phyloP scores from a whole-genome alignment of 2,329 filamentous ascomycete species.

The Calonectria pteridis region DNA sequence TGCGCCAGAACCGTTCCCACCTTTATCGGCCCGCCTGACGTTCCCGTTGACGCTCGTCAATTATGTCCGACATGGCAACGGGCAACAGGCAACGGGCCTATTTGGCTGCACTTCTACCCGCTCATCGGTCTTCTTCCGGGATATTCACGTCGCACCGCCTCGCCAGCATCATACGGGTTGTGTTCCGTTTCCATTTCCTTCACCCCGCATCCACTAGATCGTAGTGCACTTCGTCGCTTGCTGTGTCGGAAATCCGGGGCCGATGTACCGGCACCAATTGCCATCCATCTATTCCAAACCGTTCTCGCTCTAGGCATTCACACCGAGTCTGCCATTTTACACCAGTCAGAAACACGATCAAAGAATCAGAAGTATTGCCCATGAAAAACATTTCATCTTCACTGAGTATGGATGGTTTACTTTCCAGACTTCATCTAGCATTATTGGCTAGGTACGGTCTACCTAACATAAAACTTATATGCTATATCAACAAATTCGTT shows the following conservation, averaged over 20 bases:
- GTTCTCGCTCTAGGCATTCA: not conserved
- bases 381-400: not conserved
- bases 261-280: slow-evolving; percentile 28
- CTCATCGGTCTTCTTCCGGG: not conserved
- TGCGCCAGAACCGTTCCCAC: slow-evolving; percentile 22
- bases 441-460: slow-evolving; percentile 22
- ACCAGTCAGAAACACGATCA: not conserved
- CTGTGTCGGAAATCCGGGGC: slow-evolving; percentile 29
- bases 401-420: not conserved
- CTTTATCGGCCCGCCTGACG: slow-evolving; percentile 37
- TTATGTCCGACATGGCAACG: not conserved
- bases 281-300: slow-evolving; percentile 10
- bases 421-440: slow-evolving; percentile 12
- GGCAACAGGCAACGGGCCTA: not conserved
- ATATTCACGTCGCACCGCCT: not conserved
- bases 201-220: not conserved
- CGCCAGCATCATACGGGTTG: not conserved
- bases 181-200: not conserved
- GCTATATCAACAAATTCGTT: slow-evolving; percentile 13
- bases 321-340: not conserved
- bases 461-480: slow-evolving; percentile 10
- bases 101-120: slow-evolving; percentile 6
- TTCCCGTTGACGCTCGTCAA: slow-evolving; percentile 3
- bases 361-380: not conserved
- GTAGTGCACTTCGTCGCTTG: not conserved